A percentile compares a stretch with the other conserved stretches of the same genome.
Evolutionary conservation across 2,329 filamentous ascomycete species (phyloP).

Genomic region (Fusarium sublunatum): DNA sequence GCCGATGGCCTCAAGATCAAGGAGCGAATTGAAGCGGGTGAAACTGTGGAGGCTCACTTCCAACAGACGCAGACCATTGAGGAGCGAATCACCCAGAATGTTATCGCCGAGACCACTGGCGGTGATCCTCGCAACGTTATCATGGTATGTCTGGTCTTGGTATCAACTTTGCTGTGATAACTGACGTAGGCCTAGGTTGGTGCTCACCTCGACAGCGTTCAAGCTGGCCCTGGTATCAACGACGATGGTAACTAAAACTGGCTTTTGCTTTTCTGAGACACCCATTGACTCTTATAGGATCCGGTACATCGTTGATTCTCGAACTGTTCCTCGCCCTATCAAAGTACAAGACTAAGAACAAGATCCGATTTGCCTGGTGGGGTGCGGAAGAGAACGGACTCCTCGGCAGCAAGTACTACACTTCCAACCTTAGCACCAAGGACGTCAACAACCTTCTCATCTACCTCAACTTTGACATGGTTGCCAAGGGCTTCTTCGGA

Average conservation of each 20-base stretch:
- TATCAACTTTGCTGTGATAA: rapidly evolving
- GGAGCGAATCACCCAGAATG: constrained; percentile 39
- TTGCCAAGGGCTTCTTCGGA: constrained; percentile 39
- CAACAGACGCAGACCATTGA: constrained; percentile 41
- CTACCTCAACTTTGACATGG: constrained; percentile 43
- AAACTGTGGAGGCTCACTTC: constrained; percentile 42
- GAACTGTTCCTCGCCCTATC: constrained; percentile 36
- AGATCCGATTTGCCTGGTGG: constrained; percentile 42
- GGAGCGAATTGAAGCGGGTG: constrained; percentile 53
- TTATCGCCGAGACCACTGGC: constrained; percentile 33
- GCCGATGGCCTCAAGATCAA: constrained; percentile 56
- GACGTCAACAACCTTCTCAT: constrained; percentile 39
- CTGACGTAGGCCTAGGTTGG: constrained; percentile 11
- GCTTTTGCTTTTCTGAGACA: too few relatives aligned
- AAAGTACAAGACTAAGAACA: constrained; percentile 44
- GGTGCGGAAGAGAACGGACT: constrained; percentile 40
- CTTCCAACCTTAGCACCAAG: constrained; percentile 16
- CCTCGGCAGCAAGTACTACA: constrained; percentile 37
- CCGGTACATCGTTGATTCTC: constrained; percentile 33
- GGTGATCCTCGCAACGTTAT: constrained; percentile 39
- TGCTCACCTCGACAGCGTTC: constrained; percentile 36
- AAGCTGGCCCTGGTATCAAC: constrained; percentile 39
- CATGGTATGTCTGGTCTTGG: constrained; percentile 9
- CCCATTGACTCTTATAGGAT: too few relatives aligned
- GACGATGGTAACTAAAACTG: constrained; percentile 21